Evolutionary conservation across 2,329 filamentous ascomycete genomes (phyloP).

Genomic region (Gnomoniopsis sp.): DNA sequence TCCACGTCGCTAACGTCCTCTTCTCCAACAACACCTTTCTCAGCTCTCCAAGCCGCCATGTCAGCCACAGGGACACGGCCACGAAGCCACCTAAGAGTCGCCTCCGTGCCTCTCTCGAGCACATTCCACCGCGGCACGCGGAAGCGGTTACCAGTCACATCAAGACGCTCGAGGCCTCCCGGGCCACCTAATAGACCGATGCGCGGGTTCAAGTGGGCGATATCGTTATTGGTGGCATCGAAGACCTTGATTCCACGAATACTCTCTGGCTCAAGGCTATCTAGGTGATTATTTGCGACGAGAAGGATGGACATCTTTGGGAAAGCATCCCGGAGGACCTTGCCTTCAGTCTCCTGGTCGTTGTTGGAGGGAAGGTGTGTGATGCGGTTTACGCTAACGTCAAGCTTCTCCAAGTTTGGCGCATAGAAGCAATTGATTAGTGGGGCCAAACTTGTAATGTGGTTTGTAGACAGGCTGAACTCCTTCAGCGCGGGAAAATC

Average conservation of each 20-base stretch:
- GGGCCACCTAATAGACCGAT: conserved; percentile 72
- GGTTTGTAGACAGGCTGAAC: conserved; percentile 72
- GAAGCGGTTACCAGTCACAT: conserved; percentile 84
- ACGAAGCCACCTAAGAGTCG: conserved; percentile 75
- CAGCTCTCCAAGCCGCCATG: conserved; percentile 53
- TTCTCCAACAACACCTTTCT: conserved; percentile 34
- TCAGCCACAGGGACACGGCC: conserved; percentile 67
- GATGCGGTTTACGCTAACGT: conserved; percentile 81
- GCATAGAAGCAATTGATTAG: conserved; percentile 67
- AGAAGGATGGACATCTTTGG: conserved; percentile 69
- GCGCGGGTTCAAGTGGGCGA: conserved; percentile 74
- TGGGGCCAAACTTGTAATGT: conserved; percentile 66
- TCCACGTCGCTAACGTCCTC: conserved; percentile 29
- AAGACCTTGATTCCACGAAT: conserved; percentile 72
- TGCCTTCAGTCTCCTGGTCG: conserved; percentile 16
- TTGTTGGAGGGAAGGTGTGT: conserved; percentile 56
- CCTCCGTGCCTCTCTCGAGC: conserved; percentile 82
- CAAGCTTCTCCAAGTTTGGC: conserved; percentile 70
- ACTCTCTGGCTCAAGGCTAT: conserved; percentile 67
- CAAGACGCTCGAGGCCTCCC: conserved; percentile 60
- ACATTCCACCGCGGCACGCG: conserved; percentile 81
- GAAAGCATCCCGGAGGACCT: conserved; percentile 59
- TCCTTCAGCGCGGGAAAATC: conserved; percentile 72
- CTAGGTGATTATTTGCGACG: conserved; percentile 75
- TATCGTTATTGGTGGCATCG: conserved; percentile 82